Evolutionary conservation across 2,329 filamentous ascomycete genomes (phyloP).

Genomic region (Fusarium napiforme): DNA sequence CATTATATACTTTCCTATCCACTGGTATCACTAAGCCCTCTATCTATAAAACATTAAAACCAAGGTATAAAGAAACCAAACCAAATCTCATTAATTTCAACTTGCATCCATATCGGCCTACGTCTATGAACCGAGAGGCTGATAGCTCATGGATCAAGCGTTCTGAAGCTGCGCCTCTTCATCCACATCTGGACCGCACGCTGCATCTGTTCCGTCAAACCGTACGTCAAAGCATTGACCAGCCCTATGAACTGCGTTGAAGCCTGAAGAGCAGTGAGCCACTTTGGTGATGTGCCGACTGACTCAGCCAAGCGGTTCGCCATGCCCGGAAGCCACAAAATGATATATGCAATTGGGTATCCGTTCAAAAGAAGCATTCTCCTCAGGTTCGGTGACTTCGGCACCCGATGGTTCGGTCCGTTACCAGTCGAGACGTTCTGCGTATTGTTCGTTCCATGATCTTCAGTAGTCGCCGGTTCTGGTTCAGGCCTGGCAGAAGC

Average conservation of each 20-base stretch:
- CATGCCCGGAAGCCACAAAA: neutral
- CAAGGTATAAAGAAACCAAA: rapidly evolving
- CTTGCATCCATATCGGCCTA: too few relatives aligned
- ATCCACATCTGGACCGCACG: neutral
- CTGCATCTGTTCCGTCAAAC: constrained; percentile 2
- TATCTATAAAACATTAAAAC: neutral
- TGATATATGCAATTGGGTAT: neutral
- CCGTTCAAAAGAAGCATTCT: neutral
- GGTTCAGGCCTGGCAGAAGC: neutral
- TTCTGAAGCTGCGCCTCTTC: neutral
- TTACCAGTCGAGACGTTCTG: neutral
- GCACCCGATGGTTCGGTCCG: neutral
- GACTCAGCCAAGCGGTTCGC: neutral
- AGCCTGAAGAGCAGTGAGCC: neutral
- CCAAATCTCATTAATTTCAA: too few relatives aligned
- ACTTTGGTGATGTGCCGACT: neutral
- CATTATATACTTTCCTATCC: rapidly evolving
- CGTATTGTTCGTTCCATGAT: neutral
- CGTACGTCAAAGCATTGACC: neutral
- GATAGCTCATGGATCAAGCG: neutral
- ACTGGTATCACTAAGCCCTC: neutral
- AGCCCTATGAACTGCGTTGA: neutral
- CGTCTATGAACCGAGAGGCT: too few relatives aligned
- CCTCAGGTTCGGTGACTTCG: neutral
- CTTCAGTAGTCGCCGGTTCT: neutral